These are phyloP conservation scores for Heliamphora pulchella DNA, from an alignment of 179 eudicot genomes.

Conservation along the genomic window DNA sequence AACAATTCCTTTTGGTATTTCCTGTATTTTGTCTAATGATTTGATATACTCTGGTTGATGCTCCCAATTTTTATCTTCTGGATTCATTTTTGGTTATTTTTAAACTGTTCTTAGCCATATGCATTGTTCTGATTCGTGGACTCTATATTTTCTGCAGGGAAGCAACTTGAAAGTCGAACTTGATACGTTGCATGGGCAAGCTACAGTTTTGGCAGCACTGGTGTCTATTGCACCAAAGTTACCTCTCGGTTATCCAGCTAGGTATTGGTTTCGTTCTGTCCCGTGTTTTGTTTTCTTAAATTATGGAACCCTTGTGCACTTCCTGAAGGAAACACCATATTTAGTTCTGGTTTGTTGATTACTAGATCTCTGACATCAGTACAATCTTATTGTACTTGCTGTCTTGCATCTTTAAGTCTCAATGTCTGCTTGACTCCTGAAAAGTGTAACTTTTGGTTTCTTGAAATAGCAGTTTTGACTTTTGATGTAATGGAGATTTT, in stretches of 20 bases:
- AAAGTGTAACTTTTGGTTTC: no score
- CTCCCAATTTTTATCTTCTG: background rate
- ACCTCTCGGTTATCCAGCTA: slow-evolving; percentile 94
- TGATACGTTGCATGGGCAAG: slow-evolving; percentile 87
- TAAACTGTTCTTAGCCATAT: background rate
- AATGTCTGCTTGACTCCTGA: no score
- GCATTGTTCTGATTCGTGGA: background rate
- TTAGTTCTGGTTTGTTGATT: background rate
- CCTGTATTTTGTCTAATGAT: background rate
- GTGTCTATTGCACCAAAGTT: slow-evolving; percentile 77
- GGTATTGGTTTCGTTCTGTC: slow-evolving; percentile 37
- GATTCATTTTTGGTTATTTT: slow-evolving; percentile 10
- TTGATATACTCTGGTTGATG: background rate
- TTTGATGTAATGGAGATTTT: no score
- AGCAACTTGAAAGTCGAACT: slow-evolving; percentile 61
- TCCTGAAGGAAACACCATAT: background rate
- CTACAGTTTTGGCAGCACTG: slow-evolving; percentile 76
- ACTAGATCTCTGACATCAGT: background rate
- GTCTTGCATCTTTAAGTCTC: no score
- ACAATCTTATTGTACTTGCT: background rate
- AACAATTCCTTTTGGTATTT: background rate
- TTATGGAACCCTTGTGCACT: background rate
- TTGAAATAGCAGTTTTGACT: no score
- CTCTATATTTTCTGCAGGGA: slow-evolving; percentile 43
- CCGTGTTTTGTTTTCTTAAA: background rate